phyloP scores from a whole-genome alignment of 177 flowering plant genomes.

The Vitis hybrid region DNA sequence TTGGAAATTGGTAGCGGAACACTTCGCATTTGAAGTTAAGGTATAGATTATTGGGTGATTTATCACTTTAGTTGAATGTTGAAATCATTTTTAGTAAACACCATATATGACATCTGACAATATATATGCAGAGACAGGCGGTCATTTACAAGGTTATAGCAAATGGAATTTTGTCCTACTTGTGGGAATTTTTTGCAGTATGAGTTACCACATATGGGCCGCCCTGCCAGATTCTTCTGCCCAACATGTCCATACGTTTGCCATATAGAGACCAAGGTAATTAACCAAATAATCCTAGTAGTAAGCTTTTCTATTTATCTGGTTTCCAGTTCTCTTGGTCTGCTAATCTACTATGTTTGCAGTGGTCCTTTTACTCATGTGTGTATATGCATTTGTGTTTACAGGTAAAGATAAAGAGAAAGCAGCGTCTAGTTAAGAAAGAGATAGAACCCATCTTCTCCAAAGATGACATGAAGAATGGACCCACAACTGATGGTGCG shows the following conservation, averaged over 20 bases:
- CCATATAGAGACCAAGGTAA: conserved; percentile 44
- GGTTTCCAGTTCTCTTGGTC: not conserved
- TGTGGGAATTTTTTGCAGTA: conserved; percentile 61
- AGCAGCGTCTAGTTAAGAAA: conserved; percentile 49
- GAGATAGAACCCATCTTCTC: conserved; percentile 35
- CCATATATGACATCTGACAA: not conserved
- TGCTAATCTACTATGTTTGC: not conserved
- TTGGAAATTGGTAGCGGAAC: too few relatives aligned
- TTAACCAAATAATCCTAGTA: not conserved
- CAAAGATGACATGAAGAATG: conserved; percentile 33
- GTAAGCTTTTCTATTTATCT: not conserved
- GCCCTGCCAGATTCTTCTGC: conserved; percentile 55
- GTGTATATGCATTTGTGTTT: not conserved
- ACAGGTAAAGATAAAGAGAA: conserved; percentile 60
- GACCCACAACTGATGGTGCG: conserved; percentile 33
- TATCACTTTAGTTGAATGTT: too few relatives aligned
- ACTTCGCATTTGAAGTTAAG: too few relatives aligned
- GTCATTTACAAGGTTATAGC: not conserved
- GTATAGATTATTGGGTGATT: too few relatives aligned
- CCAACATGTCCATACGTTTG: conserved; percentile 61
- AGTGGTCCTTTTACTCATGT: not conserved
- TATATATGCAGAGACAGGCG: conserved; percentile 1
- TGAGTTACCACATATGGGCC: conserved; percentile 35
- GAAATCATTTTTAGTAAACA: not conserved
- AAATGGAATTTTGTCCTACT: conserved; percentile 81